phyloP scores from a whole-genome alignment of 2,329 filamentous ascomycete species.

The Cladosporium sphaerospermum region DNA sequence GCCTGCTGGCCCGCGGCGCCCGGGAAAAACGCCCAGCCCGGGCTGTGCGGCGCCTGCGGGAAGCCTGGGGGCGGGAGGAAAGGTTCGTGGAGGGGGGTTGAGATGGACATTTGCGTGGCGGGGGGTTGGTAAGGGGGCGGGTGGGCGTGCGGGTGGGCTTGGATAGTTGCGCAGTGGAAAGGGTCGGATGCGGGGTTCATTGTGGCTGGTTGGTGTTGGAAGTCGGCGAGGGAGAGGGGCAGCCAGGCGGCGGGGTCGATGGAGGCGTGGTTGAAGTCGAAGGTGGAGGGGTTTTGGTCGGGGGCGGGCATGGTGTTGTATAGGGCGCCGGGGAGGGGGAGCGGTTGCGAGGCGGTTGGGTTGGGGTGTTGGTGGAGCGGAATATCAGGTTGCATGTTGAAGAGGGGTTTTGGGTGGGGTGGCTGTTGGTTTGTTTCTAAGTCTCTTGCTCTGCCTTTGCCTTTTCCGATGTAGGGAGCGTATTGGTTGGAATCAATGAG shows the following conservation, averaged over 20 bases:
- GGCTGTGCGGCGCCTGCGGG: background rate
- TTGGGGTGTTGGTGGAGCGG: too few relatives aligned
- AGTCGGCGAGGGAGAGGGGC: background rate
- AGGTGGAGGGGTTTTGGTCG: background rate
- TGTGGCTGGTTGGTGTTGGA: background rate
- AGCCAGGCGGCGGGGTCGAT: too few relatives aligned
- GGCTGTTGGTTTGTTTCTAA: background rate
- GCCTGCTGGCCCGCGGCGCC: too few relatives aligned
- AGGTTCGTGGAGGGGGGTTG: background rate
- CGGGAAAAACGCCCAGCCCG: background rate
- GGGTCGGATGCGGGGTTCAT: background rate
- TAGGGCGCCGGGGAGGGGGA: too few relatives aligned
- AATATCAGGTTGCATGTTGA: background rate
- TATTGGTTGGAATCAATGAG: background rate
- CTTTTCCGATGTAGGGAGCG: constrained; percentile 2
- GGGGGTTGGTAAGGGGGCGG: background rate
- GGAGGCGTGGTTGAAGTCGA: background rate
- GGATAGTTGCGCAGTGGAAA: background rate
- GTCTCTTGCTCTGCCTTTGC: constrained; percentile 7
- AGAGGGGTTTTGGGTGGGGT: background rate
- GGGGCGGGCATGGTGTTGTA: too few relatives aligned
- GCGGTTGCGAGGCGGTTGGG: too few relatives aligned
- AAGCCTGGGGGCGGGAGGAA: constrained; percentile 4
- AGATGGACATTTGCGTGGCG: background rate
- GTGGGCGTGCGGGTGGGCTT: background rate